phyloP scores from a whole-genome alignment of 2,329 filamentous ascomycete species.

The Fusarium proliferatum region DNA sequence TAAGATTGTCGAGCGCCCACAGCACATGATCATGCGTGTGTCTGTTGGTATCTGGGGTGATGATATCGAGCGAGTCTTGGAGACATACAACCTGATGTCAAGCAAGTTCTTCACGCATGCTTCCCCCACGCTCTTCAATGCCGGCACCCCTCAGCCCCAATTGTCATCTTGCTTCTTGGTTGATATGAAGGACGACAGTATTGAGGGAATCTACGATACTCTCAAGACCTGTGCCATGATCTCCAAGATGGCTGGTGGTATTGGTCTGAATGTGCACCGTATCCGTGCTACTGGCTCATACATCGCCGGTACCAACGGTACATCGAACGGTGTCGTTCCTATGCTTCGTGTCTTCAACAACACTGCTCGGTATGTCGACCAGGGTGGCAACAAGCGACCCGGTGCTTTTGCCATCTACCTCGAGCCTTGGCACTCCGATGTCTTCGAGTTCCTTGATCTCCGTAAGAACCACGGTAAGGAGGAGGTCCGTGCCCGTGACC shows the following conservation, averaged over 20 bases:
- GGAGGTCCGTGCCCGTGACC: constrained; percentile 93
- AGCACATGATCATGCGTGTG: constrained; percentile 99
- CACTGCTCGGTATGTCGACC: constrained; percentile 97
- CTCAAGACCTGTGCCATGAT: constrained; percentile 99
- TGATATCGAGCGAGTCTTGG: constrained; percentile 91
- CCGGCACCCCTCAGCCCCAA: constrained; percentile 93
- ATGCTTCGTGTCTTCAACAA: constrained; percentile 99
- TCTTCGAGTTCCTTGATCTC: constrained; percentile 96
- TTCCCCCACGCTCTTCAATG: constrained; percentile 97
- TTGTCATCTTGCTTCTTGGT: constrained; percentile 98
- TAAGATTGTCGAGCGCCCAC: constrained; percentile 95
- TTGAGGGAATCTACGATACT: constrained; percentile 99
- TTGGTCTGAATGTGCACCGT: constrained; percentile 94
- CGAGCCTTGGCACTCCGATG: constrained; percentile 98
- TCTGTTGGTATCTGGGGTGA: constrained; percentile 96
- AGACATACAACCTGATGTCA: constrained; percentile 99
- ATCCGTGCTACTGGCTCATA: constrained; percentile 98
- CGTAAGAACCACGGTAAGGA: constrained; percentile 99
- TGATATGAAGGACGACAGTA: constrained; percentile 99
- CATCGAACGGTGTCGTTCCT: constrained; percentile 95
- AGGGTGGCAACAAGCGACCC: constrained; percentile 98
- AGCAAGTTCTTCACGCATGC: constrained; percentile 99
- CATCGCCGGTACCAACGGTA: constrained; percentile 97
- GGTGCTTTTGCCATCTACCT: constrained; percentile 99
- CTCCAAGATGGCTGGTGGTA: constrained; percentile 98